Evolutionary conservation across 768 basidiomycete genomes (phyloP), one percentile per base, ranked within the genome.

Genomic region (Lactarius sp.): DNA sequence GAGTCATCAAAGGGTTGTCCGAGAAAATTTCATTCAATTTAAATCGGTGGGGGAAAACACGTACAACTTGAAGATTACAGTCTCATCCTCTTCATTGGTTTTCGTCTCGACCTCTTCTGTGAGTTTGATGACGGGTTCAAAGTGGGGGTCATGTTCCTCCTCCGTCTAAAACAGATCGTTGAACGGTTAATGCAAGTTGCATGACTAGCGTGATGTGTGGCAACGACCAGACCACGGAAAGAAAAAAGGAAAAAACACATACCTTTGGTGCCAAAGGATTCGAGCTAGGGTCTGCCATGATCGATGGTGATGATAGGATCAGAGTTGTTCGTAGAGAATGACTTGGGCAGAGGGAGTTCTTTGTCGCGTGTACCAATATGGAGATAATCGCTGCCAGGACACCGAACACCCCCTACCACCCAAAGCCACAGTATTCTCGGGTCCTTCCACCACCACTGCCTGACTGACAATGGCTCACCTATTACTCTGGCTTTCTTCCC

Each of bases 111-210:
- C 91, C 74, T 92, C 87, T 76, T 99, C 90, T 8, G 94, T 96
- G 76, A 98, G 90, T 77, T 85, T 92, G 80, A 97, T 88, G 65
- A 98, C 92, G 56, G 97, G 97, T 77, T 97, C 95, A 76, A 94
- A 98, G 70, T 94, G 90, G 69, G 84, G 83, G 76, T 96, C 93
- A 77, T 81, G 71, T 76, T 94, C 92, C 75, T 96, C 94, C 64
- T 85, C 82, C 70, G 79, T 71, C 70, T 70, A 49, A 44, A 69
- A 61, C 71, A 66, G 64, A 65, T 41, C n/a, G 14, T 47, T 27
- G 44, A 20, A 20, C 7, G 4, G 18, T 14, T 16, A 22, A 6
- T 2, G 14, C 50, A 31, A 27, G 42, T 12, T 14, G 39, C 27
- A 27, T 27, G 27, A 3, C 27, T 27, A 27, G 27, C 27, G 41